Base-by-base conservation (phyloP, 176 grass and related monocot genomes). In the Metroxylon sagu region DNA sequence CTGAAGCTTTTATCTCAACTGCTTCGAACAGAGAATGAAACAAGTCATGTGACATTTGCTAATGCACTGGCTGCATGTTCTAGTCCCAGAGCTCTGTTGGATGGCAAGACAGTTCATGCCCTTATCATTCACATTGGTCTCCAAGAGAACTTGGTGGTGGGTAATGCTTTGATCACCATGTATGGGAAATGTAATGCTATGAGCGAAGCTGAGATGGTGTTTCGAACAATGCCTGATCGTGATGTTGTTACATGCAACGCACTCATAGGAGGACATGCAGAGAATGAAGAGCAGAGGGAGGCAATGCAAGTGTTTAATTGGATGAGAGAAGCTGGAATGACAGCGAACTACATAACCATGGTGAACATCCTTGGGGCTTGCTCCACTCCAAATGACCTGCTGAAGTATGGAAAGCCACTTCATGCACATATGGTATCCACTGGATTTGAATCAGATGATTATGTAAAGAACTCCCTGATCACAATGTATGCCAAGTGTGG, bases 401-500 rank as follows among this genome's bases (percentile, higher is more conserved):
- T 5, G 62, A 74, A 73, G 65, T 81, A 84, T 64, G 90, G 85
- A 52, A 74, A 31, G 29, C 67, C 79, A 29, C 56, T 95, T 2
- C 90, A 95, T 80, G 82, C 79, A 52, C 82, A 86, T 75, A 68
- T 80, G 69, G 48, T 80, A 29, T 79, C 31, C 52, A 59, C 54
- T 57, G 90, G 85, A 60, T 81, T 95, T 50, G 29, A 79, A 48
- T 86, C 74, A 67, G 83, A 95, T 73, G 79, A 79, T 50, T 86
- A 76, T 62, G 68, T 86, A 71, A 86, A 66, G 57, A 95, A 95
- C 62, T 89, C 85, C 1, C 43, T 95, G 28, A 85, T 95, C 51
- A 89, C 85, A 54, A 89, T 95, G 90, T 89, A 89, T 76, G 85
- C 85, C 56, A 89, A 75, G 48, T 86, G 90, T 56, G 79, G 77